Percentiles rank a stretch among this genome's conserved stretches.
Conservation (phyloP, 2,329 filamentous ascomycete species). For the Paramyrothecium roridum region DNA sequence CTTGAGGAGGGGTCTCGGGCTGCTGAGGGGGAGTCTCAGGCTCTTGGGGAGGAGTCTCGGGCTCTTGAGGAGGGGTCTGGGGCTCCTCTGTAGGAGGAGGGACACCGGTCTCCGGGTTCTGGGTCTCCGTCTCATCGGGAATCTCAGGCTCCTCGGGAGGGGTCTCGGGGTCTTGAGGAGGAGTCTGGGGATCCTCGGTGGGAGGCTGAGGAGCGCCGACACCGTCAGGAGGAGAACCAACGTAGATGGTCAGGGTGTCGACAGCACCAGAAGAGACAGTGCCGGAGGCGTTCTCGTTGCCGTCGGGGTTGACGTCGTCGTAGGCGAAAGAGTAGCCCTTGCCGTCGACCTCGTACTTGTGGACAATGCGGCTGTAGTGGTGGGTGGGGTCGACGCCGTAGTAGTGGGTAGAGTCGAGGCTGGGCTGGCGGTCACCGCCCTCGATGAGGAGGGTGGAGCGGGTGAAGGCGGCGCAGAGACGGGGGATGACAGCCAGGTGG, state of each 20-base stretch:
- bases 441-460: conserved; percentile 42
- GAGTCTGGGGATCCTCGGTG: neutral
- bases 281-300: conserved; percentile 47
- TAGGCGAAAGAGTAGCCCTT: conserved; percentile 66
- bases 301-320: conserved; percentile 62
- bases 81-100: no score
- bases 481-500: conserved; percentile 40
- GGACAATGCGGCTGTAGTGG: conserved; percentile 60
- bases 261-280: conserved; percentile 21
- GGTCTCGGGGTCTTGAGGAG: neutral
- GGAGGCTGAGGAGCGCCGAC: neutral
- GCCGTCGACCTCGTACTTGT: conserved; percentile 55
- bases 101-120: no score
- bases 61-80: no score
- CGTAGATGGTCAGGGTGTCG: conserved; percentile 21
- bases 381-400: conserved; percentile 42
- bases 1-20: no score
- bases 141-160: no score
- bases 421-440: conserved; percentile 45
- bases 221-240: neutral
- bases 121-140: no score
- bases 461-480: conserved; percentile 48
- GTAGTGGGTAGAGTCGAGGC: conserved; percentile 31
- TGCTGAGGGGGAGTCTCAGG: no score
- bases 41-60: no score